Base-by-base conservation (phyloP, 2,329 filamentous ascomycete genomes). In the Pseudogymnoascus sp. region DNA sequence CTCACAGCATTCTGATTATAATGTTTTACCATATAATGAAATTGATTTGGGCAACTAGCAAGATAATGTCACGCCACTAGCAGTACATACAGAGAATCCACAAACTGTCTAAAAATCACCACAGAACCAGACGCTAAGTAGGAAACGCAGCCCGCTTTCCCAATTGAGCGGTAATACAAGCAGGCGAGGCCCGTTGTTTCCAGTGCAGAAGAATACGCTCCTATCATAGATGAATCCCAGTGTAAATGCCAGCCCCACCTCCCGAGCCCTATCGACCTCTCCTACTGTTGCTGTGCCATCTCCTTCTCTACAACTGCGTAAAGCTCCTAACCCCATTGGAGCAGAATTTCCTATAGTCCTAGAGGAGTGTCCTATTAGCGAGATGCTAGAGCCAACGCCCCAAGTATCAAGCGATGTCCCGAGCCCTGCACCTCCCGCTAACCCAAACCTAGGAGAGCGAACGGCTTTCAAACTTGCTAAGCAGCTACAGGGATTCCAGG, bases 401-500 rank as follows among this genome's bases (percentile, higher is more conserved):
- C 37, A 16, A 16, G 37, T 40, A 40, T 40, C 37, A 40, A 40
- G 37, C 37, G n/a, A 40, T 40, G n/a, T 40, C 37, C 37, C 4
- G n/a, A 40, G 37, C 37, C 37, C 19, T 40, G 14, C n/a, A 40
- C 8, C 53, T 33, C 53, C 53, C 16, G 12, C 19, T n/a, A 37
- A 31, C 28, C 53, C 8, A 28, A 22, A 4, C n/a, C 53, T 3
- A 16, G 10, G 16, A 33, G 16, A 19, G 24, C 26, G 14, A 59
- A 31, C 16, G 10, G 31, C 59, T 16, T 26, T 61, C 14, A 40
- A 40, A 22, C 19, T 61, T 37, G 59, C 59, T 4, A 43, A 38
- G 31, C 59, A 61, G 33, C 59, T 61, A 16, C 37, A 12, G 16
- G n/a, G 22, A 38, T 61, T 61, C 33, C 59, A 61, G 19, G 59